A percentile compares a stretch with the other conserved stretches of the same genome.
Conservation (phyloP, 2,329 filamentous ascomycete species). For the Alternaria panax region DNA sequence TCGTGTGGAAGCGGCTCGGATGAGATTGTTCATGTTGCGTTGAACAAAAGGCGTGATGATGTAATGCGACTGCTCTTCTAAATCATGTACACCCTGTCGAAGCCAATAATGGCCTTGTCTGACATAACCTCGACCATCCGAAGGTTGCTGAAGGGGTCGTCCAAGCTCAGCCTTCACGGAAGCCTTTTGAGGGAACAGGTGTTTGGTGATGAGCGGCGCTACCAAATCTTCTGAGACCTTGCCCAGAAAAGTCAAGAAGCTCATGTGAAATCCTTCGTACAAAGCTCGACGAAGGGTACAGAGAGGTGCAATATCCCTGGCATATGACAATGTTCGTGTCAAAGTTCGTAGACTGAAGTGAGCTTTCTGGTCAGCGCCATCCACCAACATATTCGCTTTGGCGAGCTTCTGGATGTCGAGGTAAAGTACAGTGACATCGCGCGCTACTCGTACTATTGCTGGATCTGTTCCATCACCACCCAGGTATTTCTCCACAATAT, state of each 20-base stretch:
- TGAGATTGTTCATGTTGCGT: constrained; percentile 91
- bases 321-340: constrained; percentile 88
- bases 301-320: constrained; percentile 79
- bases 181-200: constrained; percentile 75
- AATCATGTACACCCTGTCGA: constrained; percentile 71
- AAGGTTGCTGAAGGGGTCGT: constrained; percentile 78
- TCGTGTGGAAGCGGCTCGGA: constrained; percentile 89
- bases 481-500: constrained; percentile 88
- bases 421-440: constrained; percentile 87
- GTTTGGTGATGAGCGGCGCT: constrained; percentile 78
- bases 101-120: constrained; percentile 93
- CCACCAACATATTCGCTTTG: constrained; percentile 83
- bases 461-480: constrained; percentile 71
- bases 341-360: constrained; percentile 97
- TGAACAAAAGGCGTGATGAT: constrained; percentile 97
- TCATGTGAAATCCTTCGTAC: constrained; percentile 98
- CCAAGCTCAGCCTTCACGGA: constrained; percentile 77
- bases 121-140: constrained; percentile 79
- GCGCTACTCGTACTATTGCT: constrained; percentile 72
- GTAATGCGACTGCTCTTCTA: constrained; percentile 82
- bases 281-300: constrained; percentile 87
- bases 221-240: constrained; percentile 81
- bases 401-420: constrained; percentile 84
- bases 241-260: constrained; percentile 89
- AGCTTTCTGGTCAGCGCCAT: constrained; percentile 93